Percentiles rank a stretch among this genome's conserved stretches.
These are phyloP conservation scores for Kondoa subrosea DNA, from an alignment of 768 basidiomycete genomes.

Conservation along the genomic window DNA sequence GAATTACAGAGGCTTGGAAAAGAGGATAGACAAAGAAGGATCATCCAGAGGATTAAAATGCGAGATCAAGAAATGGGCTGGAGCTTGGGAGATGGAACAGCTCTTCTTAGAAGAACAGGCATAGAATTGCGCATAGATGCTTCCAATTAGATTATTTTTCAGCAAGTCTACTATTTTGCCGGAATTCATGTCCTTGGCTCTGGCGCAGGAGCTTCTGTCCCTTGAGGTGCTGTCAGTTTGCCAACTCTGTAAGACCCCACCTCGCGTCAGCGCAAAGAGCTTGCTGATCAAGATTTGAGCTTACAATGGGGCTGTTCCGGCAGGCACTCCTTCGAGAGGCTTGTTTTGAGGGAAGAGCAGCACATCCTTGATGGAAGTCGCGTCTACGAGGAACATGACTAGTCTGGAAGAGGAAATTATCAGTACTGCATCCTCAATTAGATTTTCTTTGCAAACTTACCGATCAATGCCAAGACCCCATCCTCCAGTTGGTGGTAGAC, in stretches of 20 bases:
- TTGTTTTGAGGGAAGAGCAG: slow-evolving; percentile 28
- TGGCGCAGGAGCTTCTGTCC: background rate
- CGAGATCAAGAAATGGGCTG: slow-evolving; percentile 66
- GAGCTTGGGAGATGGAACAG: slow-evolving; percentile 94
- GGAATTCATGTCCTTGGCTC: background rate
- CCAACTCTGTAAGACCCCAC: no score
- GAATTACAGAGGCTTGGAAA: slow-evolving; percentile 56
- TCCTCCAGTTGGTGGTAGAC: slow-evolving; percentile 89
- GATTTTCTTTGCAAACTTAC: slow-evolving; percentile 8
- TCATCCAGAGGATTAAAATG: slow-evolving; percentile 48
- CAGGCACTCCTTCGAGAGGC: slow-evolving; percentile 10
- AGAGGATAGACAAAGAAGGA: slow-evolving; percentile 59
- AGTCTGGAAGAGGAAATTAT: slow-evolving; percentile 32
- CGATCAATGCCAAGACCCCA: slow-evolving; percentile 95
- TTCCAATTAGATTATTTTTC: no score
- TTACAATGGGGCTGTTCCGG: background rate
- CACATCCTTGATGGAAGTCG: slow-evolving; percentile 27
- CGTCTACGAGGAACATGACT: slow-evolving; percentile 93
- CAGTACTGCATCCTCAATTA: background rate
- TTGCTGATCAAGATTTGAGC: no score
- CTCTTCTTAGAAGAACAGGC: slow-evolving; percentile 36
- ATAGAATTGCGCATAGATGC: background rate
- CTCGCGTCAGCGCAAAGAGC: no score
- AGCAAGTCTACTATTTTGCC: no score
- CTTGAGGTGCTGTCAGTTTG: background rate